These are phyloP conservation scores for Phytophthora cajani DNA, from an alignment of 352 stramenopile species.

Conservation along the genomic window DNA sequence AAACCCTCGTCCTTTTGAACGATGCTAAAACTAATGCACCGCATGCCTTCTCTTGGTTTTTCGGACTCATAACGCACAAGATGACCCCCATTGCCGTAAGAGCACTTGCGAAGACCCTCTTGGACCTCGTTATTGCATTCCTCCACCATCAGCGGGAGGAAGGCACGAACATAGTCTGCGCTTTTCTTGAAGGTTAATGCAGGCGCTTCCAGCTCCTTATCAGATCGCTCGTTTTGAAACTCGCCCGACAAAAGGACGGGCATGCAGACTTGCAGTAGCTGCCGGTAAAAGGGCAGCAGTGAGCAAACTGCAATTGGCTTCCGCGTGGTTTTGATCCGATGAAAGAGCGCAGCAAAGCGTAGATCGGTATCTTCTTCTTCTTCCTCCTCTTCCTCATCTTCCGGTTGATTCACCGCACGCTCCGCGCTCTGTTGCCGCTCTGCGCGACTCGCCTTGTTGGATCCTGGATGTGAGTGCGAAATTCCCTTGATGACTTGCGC, in stretches of 20 bases:
- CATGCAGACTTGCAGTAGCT: conserved; percentile 82
- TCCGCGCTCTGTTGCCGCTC: conserved; percentile 21
- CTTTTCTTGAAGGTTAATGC: conserved; percentile 71
- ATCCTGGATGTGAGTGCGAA: conserved; percentile 51
- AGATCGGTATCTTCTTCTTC: conserved; percentile 57
- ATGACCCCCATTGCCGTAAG: conserved; percentile 55
- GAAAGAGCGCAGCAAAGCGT: conserved; percentile 71
- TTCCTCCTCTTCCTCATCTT: conserved; percentile 52
- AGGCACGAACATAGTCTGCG: conserved; percentile 80
- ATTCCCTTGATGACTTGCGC: conserved; percentile 72
- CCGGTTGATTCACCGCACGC: conserved; percentile 17
- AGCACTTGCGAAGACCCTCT: conserved; percentile 63
- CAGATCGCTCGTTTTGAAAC: conserved; percentile 62
- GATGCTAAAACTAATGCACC: conserved; percentile 77
- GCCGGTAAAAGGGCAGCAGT: conserved; percentile 82
- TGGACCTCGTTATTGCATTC: conserved; percentile 86
- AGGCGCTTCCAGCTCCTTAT: conserved; percentile 59
- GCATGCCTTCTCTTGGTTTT: conserved; percentile 83
- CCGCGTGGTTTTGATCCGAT: conserved; percentile 85
- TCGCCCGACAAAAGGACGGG: conserved; percentile 72
- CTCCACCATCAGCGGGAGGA: conserved; percentile 81
- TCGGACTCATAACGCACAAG: conserved; percentile 82
- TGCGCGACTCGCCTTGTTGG: conserved; percentile 23
- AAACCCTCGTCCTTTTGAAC: conserved; percentile 55
- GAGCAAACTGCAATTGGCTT: conserved; percentile 77